These are phyloP conservation scores for Ustilago cynodontis DNA, from an alignment of 1,284 basidiomycete species.

Conservation along the genomic window DNA sequence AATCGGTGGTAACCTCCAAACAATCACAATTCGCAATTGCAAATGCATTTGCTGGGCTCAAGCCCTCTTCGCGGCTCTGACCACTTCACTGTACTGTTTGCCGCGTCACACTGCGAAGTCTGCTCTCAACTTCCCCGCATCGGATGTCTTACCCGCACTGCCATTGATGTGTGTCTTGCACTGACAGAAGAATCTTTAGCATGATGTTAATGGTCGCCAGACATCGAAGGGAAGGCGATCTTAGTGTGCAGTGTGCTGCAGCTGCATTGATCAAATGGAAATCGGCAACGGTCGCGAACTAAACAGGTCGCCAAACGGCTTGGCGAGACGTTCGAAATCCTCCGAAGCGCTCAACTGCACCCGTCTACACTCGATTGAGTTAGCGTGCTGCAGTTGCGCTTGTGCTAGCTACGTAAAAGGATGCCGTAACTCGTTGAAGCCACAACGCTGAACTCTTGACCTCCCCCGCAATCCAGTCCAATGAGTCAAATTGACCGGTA, in stretches of 20 bases:
- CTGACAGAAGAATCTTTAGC: neutral
- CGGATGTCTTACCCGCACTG: neutral
- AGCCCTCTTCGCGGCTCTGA: too few relatives aligned
- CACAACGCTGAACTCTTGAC: too few relatives aligned
- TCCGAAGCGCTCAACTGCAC: neutral
- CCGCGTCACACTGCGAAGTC: too few relatives aligned
- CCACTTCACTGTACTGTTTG: too few relatives aligned
- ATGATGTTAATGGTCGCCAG: neutral
- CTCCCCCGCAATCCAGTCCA: too few relatives aligned
- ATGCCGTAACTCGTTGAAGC: too few relatives aligned
- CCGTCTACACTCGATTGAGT: neutral
- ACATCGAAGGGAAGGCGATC: neutral
- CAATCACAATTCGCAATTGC: neutral
- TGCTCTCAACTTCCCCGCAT: neutral
- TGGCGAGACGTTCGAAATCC: slow-evolving; percentile 3
- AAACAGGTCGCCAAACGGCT: neutral
- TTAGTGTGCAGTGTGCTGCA: neutral
- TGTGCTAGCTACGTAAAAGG: too few relatives aligned
- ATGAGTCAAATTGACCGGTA: neutral
- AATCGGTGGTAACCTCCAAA: slow-evolving; percentile 6
- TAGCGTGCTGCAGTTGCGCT: too few relatives aligned
- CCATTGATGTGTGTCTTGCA: neutral
- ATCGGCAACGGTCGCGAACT: neutral
- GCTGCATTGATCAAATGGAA: neutral
- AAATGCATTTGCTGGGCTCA: neutral